phyloP scores from a whole-genome alignment of 1,284 basidiomycete genomes.

The Boletellus dicymbophilus region DNA sequence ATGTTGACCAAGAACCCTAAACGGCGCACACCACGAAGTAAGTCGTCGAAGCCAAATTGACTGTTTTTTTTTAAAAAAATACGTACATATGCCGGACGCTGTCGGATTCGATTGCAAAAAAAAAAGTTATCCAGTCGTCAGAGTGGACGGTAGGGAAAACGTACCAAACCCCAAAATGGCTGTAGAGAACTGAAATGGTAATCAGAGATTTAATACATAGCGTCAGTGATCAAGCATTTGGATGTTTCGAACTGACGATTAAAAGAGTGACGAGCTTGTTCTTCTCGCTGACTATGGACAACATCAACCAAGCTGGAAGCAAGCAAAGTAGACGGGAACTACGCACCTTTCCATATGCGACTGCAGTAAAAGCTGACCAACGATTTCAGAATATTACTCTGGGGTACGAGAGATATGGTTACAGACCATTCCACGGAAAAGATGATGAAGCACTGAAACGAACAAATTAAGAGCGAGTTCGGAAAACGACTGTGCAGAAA shows the following conservation, averaged over 20 bases:
- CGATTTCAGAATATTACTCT: too few species aligned
- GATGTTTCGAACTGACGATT: constrained; percentile 3
- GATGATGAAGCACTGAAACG: constrained; percentile 1
- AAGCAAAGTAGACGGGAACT: too few species aligned
- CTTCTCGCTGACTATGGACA: constrained; percentile 11
- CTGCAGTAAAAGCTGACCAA: constrained; percentile 16
- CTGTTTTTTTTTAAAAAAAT: not conserved
- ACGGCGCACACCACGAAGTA: too few species aligned
- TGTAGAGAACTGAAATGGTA: not conserved
- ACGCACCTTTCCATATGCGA: constrained; percentile 20
- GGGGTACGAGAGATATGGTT: too few species aligned
- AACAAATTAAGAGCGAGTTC: not conserved
- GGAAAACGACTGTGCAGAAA: accelerated
- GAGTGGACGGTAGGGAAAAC: not conserved
- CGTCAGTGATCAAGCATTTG: too few species aligned
- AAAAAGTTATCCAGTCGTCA: not conserved
- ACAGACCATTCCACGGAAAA: constrained; percentile 13
- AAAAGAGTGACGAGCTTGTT: constrained; percentile 9
- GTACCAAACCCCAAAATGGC: not conserved
- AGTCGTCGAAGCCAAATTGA: too few species aligned
- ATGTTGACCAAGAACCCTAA: constrained; percentile 4
- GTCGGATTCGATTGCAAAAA: too few species aligned
- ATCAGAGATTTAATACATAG: too few species aligned
- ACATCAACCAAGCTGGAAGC: too few species aligned
- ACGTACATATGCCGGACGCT: constrained; percentile 12